These are phyloP conservation scores for Nemania sp. DNA, from an alignment of 2,329 filamentous ascomycete genomes.

Conservation along the genomic window DNA sequence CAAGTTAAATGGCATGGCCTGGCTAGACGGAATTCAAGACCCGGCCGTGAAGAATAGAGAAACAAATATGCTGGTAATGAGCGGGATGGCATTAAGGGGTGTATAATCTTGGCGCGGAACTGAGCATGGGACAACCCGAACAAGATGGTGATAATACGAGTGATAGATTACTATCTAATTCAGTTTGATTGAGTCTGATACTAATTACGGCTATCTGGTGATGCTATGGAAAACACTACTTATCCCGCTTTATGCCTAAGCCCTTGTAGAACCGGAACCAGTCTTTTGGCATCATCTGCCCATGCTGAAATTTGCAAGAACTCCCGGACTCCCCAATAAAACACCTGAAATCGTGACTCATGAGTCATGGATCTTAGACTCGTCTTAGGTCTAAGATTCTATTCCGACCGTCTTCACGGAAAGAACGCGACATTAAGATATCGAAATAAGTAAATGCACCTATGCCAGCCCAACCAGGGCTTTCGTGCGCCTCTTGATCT, in stretches of 20 bases:
- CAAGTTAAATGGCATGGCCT: conserved; percentile 70
- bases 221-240: conserved; percentile 2
- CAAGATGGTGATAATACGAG: background rate
- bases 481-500: conserved; percentile 61
- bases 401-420: background rate
- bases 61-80: conserved; percentile 70
- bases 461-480: conserved; percentile 39
- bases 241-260: too few species aligned
- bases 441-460: background rate
- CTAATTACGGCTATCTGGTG: background rate
- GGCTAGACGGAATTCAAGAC: conserved; percentile 51
- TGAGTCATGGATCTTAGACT: conserved; percentile 14
- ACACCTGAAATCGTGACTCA: conserved; percentile 5
- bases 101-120: conserved; percentile 33
- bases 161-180: background rate
- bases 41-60: conserved; percentile 52
- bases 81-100: conserved; percentile 77
- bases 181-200: background rate
- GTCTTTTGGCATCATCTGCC: background rate
- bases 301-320: background rate
- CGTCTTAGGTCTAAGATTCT: background rate
- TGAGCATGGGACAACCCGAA: background rate
- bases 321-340: background rate
- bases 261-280: background rate
- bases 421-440: background rate